Conservation (phyloP, 768 basidiomycete species). For the Galerina marginata region DNA sequence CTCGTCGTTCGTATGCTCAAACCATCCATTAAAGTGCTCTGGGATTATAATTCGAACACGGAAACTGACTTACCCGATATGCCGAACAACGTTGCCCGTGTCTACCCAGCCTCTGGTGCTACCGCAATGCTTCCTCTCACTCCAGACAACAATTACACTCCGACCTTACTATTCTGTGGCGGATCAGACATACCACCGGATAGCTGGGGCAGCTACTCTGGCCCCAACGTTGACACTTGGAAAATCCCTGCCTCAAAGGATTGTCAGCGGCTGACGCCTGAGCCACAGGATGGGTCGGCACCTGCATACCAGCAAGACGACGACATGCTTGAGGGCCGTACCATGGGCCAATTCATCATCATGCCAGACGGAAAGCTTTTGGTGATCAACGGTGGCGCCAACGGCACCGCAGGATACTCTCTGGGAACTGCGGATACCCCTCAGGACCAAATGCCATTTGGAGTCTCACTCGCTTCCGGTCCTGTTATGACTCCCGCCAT, state of each 20-base stretch:
- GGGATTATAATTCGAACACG: constrained; percentile 49
- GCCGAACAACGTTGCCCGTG: constrained; percentile 76
- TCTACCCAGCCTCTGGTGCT: constrained; percentile 91
- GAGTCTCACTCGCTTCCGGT: constrained; percentile 76
- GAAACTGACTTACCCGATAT: constrained; percentile 74
- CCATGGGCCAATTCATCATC: constrained; percentile 94
- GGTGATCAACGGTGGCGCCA: constrained; percentile 80
- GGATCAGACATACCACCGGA: constrained; percentile 78
- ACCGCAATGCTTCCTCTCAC: constrained; percentile 91
- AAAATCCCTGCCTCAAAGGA: constrained; percentile 68
- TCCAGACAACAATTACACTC: constrained; percentile 84
- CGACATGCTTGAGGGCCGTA: constrained; percentile 71
- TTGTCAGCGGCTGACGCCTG: constrained; percentile 87
- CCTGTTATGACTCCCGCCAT: constrained; percentile 80
- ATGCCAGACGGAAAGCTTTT: constrained; percentile 82
- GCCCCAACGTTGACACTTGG: constrained; percentile 76
- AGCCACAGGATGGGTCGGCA: constrained; percentile 69
- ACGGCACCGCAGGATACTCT: constrained; percentile 92
- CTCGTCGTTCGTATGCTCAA: background rate
- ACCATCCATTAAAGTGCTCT: constrained; percentile 24
- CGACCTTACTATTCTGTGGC: constrained; percentile 90
- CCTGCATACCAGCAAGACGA: constrained; percentile 75
- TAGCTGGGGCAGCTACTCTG: constrained; percentile 78
- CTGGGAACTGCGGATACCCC: constrained; percentile 54
- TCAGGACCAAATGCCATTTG: constrained; percentile 66